phyloP scores from a whole-genome alignment of 192 early-diverging fungal species.

The Funneliformis geosporum region DNA sequence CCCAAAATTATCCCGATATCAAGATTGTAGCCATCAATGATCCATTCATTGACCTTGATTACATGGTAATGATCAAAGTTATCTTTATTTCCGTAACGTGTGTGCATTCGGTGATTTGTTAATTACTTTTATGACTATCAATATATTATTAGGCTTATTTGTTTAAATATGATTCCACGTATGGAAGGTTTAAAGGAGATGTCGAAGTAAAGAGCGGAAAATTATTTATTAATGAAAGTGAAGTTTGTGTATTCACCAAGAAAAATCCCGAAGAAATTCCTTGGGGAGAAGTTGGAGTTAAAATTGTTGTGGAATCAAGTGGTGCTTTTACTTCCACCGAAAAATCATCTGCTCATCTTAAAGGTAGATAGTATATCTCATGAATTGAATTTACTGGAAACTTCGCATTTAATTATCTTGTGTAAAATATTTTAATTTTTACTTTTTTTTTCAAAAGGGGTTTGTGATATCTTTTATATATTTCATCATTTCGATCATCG shows the following conservation, averaged over 20 bases:
- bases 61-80: conserved; percentile 66
- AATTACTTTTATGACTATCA: neutral
- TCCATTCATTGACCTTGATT: conserved; percentile 94
- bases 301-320: conserved; percentile 97
- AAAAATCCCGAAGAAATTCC: conserved; percentile 85
- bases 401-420: too few relatives aligned
- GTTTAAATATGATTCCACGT: conserved; percentile 98
- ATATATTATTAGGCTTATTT: conserved; percentile 70
- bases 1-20: conserved; percentile 69
- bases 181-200: conserved; percentile 89
- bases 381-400: too few relatives aligned
- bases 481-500: neutral
- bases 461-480: neutral
- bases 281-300: conserved; percentile 80
- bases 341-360: conserved; percentile 71
- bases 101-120: neutral
- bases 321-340: conserved; percentile 96
- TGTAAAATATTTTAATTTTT: too few relatives aligned
- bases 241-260: conserved; percentile 72
- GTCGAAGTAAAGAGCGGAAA: conserved; percentile 69
- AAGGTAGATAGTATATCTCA: neutral
- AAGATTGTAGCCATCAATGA: conserved; percentile 96
- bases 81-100: conserved; percentile 13
- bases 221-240: conserved; percentile 84
- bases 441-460: neutral